Evolutionary conservation across 2,329 filamentous ascomycete genomes (phyloP), one percentile per base, ranked within the genome.

Genomic region (Cladophialophora carrionii): DNA sequence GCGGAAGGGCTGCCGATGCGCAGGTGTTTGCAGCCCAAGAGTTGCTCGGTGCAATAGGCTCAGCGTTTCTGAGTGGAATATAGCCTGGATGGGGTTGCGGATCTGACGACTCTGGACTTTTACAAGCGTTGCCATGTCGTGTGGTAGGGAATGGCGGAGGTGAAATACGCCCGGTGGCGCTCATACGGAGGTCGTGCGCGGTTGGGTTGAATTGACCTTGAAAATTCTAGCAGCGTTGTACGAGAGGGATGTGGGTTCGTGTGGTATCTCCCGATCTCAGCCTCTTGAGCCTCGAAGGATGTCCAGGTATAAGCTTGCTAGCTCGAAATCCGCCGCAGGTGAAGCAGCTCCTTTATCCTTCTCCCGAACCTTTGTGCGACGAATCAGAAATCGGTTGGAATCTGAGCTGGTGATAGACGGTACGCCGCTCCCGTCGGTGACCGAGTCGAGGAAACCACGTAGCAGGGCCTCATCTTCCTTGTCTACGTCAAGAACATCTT

Each of bases 291-390:
- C 60, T 62, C 69, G 63, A 9, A 72, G 61, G 22, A 68, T 51
- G 32, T 65, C 62, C 64, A 71, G 63, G 57, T 72, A 72, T 22
- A 71, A 62, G 14, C 31, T 61, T 14, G 68, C 68, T 9, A 71
- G 55, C 9, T 65, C 59, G 61, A 63, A 70, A 41, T 68, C 67
- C 32, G 46, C 32, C 17, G 31, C 34, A 29, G 59, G 20, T 8
- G 48, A 6, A 9, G 26, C 32, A 3, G 20, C 34, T 22, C 57
- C 62, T 34, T 43, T 62, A 31, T 53, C 52, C 29, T 54, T 61
- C 14, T 12, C 34, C n/a, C 20, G 43, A 32, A 26, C 10, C 20
- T 34, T 51, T 5, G 68, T 71, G 31, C 51, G 59, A 10, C 64
- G 61, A 48, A 68, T 64, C 41, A 66, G 41, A 6, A 62, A 57